Conservation (phyloP, 176 grass and related monocot genomes). For the Musa itinerans region DNA sequence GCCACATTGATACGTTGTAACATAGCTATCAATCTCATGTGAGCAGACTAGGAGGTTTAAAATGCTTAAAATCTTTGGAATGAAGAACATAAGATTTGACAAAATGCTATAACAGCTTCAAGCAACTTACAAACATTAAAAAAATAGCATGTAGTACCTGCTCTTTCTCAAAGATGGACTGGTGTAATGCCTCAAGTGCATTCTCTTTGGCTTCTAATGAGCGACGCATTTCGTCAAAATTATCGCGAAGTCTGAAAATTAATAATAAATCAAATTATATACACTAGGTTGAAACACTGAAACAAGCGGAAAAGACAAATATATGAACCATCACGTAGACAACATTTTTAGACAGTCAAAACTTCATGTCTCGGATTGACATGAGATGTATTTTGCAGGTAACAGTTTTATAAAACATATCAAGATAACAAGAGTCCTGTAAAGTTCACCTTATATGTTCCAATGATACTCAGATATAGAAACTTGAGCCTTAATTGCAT, state of each 20-base stretch:
- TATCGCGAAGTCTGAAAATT: slow-evolving; percentile 64
- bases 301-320: background rate
- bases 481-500: no score
- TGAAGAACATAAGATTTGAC: background rate
- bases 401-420: background rate
- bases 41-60: background rate
- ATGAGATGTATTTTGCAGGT: background rate
- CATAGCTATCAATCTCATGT: background rate
- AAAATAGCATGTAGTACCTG: slow-evolving; percentile 33
- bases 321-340: background rate
- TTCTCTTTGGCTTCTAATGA: slow-evolving; percentile 72
- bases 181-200: slow-evolving; percentile 72
- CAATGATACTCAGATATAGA: no score
- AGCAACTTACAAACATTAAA: background rate
- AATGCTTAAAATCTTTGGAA: background rate
- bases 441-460: background rate
- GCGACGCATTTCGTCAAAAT: slow-evolving; percentile 69
- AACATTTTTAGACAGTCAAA: background rate
- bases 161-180: slow-evolving; percentile 85
- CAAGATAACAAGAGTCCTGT: background rate
- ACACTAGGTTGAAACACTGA: background rate
- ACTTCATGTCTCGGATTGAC: background rate
- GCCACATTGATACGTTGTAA: no score
- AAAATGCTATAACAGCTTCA: background rate
- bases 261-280: slow-evolving; percentile 3